Evolutionary conservation across 2,329 filamentous ascomycete genomes (phyloP).

Genomic region (Paecilomyces dactylethromorphus): DNA sequence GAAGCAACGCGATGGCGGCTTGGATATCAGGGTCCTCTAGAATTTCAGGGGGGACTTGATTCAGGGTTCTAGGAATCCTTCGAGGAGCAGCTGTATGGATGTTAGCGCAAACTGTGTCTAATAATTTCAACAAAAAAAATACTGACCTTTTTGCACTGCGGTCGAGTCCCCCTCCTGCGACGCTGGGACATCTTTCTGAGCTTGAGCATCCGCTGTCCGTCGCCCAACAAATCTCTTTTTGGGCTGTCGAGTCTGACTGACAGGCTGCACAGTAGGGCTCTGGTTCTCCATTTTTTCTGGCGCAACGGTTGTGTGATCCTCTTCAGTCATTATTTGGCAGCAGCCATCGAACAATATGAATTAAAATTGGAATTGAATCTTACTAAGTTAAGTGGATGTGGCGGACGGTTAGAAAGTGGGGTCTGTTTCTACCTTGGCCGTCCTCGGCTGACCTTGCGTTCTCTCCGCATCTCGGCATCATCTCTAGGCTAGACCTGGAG

Average conservation of each 20-base stretch:
- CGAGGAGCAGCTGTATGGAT: constrained; percentile 57
- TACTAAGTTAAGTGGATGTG: background rate
- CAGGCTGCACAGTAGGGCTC: constrained; percentile 20
- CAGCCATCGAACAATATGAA: background rate
- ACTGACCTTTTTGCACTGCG: constrained; percentile 33
- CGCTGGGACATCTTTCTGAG: constrained; percentile 52
- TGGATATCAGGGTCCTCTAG: constrained; percentile 79
- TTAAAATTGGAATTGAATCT: background rate
- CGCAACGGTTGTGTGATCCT: background rate
- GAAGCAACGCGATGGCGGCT: constrained; percentile 77
- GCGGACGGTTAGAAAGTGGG: background rate
- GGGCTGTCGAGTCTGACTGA: constrained; percentile 55
- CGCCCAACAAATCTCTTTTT: constrained; percentile 90
- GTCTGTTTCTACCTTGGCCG: background rate
- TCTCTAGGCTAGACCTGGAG: background rate
- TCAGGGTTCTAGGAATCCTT: constrained; percentile 71
- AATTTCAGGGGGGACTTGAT: constrained; percentile 84
- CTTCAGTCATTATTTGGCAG: background rate
- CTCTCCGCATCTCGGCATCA: constrained; percentile 1
- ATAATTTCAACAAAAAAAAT: constrained; percentile 6
- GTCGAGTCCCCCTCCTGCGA: constrained; percentile 60
- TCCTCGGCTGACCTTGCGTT: background rate
- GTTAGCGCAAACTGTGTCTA: background rate
- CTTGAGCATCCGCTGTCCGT: constrained; percentile 54
- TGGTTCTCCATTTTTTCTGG: constrained; percentile 3